Base-by-base conservation (phyloP, 257 asterid species). In the Nicotiana tomentosiformis region DNA sequence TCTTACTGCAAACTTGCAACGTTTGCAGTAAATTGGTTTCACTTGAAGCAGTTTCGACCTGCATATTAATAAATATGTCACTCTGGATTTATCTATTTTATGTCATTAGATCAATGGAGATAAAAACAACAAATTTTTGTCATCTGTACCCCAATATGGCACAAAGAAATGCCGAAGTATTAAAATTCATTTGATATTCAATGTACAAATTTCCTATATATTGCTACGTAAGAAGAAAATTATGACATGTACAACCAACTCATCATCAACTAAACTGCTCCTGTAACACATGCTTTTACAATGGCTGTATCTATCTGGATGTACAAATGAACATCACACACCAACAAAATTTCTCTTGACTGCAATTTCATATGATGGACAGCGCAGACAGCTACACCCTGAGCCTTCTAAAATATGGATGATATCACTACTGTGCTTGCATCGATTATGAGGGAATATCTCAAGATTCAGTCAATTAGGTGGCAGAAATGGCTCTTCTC, bases 171-270 rank as follows among this genome's bases (percentile, higher is more conserved):
- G 46, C 43, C 49, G 16, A 51, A 76, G 80, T 37, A 51, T 26
- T 76, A 15, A 16, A 15, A 76, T 29, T 4, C 80, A 76, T 7
- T 29, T 7, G 9, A 51, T 65, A 76, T 33, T 7, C 62, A 4
- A 76, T 76, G 65, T 16, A 76, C 80, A 76, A 51, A 17, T 76
- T 29, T 16, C 55, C 20, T 76, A 76, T 76, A 74, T 74, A 76
- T 15, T 76, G 60, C 16, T 76, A 15, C 7, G 80, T 76, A 5
- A 37, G 65, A 62, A 80, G 60, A 39, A 33, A 64, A 80, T 23
- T 65, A 46, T 60, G 82, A 79, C 82, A 79, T 79, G 35, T 79
- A 79, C 82, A 79, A 35, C 29, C 49, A 78, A 57, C 82, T 57
- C 35, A 78, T 78, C 46, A 29, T 35, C 49, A 35, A 61, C 77